Evolutionary conservation across 352 stramenopile genomes (phyloP), one percentile per base, ranked within the genome.

Genomic region (Globisporangium orthogonon): DNA sequence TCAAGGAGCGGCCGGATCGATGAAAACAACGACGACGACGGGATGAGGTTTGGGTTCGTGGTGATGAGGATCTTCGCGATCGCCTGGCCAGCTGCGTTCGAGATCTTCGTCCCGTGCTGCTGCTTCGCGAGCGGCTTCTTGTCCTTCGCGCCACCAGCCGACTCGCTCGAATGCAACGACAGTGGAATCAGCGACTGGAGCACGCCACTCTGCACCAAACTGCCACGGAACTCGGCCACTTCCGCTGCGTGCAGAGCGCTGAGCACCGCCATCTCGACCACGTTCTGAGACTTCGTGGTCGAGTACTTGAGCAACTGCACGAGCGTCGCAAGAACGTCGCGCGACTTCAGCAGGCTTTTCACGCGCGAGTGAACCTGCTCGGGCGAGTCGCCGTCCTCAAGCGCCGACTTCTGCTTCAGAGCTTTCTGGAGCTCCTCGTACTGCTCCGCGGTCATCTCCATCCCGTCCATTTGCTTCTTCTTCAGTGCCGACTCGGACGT

Each of bases 401-500:
- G 83, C 31, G 89, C 74, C 14, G 93, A 98, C 64, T 98, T 98
- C 56, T 97, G 90, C 56, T 95, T 94, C 18, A 95, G 73, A 49
- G 98, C 84, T 52, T 94, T 87, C 70, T 98, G 91, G 17, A 99
- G 75, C 69, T 99, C 86, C 78, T 99, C 95, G 69, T 98, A 99
- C 71, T 99, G 94, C 59, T 99, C 95, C 37, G 94, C 83, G 0
- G 94, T 98, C 57, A 99, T 91, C 61, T 98, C 95, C 76, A 98
- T 98, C 10, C 94, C 93, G 35, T 94, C 82, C 76, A 99, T 98
- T 61, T 97, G 87, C 74, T 98, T 97, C 56, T 90, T 96, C 53
- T 97, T 95, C 6, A 98, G 78, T 50, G 95, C 89, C 54, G 97
- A 78, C 59, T 97, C 91, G 31, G 91, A 97, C 28, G 96, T 97